Percentiles rank a stretch among this genome's conserved stretches.
Conservation (phyloP, 1,284 basidiomycete genomes). For the Kalmanozyma brasiliensis region DNA sequence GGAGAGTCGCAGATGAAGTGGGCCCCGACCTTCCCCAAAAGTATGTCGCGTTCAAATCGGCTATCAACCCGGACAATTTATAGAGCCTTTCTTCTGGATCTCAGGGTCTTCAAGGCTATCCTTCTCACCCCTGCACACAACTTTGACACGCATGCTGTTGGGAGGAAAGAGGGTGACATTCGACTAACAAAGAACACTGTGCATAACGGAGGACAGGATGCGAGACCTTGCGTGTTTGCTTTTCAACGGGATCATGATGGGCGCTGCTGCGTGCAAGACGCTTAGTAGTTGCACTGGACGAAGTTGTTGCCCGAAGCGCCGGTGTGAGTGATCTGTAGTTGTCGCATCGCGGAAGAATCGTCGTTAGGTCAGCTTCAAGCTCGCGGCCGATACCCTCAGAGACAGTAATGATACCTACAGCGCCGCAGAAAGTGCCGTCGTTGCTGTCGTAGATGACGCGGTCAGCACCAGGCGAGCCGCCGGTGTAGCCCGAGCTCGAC, state of each 20-base stretch:
- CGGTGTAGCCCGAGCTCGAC: constrained; percentile 31
- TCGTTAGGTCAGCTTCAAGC: not conserved
- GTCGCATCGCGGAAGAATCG: not conserved
- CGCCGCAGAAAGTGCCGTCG: constrained; percentile 47
- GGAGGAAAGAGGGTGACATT: constrained; percentile 4
- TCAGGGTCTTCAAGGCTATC: too few relatives aligned
- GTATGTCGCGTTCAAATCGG: constrained; percentile 8
- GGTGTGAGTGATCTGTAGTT: constrained; percentile 49
- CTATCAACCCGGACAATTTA: constrained; percentile 19
- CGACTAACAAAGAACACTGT: not conserved
- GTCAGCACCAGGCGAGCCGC: constrained; percentile 57
- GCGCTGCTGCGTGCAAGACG: too few relatives aligned
- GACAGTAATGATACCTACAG: constrained; percentile 18
- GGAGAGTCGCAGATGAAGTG: too few relatives aligned
- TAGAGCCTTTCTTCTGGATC: not conserved
- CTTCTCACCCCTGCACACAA: not conserved
- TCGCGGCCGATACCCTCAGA: not conserved
- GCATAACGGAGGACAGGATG: not conserved
- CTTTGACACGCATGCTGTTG: not conserved
- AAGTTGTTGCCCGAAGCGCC: constrained; percentile 56
- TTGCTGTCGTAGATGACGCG: constrained; percentile 48
- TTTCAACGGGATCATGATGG: too few relatives aligned
- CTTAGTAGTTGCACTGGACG: constrained; percentile 49
- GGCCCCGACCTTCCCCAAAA: too few relatives aligned
- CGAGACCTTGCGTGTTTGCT: constrained; percentile 1